Percentiles rank a stretch among this genome's conserved stretches.
phyloP scores from a whole-genome alignment of 2,329 filamentous ascomycete species.

The Madurella mycetomatis region DNA sequence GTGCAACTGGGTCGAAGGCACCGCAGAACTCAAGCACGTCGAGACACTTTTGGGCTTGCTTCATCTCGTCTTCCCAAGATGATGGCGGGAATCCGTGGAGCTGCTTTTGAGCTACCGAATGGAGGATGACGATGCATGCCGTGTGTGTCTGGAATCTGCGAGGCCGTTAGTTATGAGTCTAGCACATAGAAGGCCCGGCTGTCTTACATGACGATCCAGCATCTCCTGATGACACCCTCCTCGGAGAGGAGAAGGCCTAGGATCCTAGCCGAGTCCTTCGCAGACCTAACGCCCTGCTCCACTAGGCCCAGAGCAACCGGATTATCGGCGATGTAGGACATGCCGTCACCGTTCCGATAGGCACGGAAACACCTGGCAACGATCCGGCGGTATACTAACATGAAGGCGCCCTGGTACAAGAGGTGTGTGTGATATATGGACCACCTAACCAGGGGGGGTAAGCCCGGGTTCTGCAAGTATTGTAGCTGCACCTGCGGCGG shows the following conservation, averaged over 20 bases:
- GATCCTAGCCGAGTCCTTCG: constrained; percentile 26
- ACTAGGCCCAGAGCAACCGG: constrained; percentile 13
- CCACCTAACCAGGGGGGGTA: constrained; percentile 17
- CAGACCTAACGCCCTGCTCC: constrained; percentile 27
- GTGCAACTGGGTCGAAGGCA: constrained; percentile 16
- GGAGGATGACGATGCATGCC: constrained; percentile 29
- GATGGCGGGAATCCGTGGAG: constrained; percentile 24
- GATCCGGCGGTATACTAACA: constrained; percentile 32
- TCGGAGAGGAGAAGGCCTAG: constrained; percentile 24
- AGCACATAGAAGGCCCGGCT: too few relatives aligned
- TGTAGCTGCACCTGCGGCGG: constrained; percentile 25
- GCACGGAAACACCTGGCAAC: constrained; percentile 25
- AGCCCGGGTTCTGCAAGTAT: constrained; percentile 17
- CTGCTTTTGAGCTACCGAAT: constrained; percentile 30
- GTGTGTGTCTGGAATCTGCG: constrained; percentile 31
- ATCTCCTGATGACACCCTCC: constrained; percentile 23
- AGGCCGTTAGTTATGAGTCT: not conserved
- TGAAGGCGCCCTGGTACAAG: constrained; percentile 30
- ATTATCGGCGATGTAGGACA: not conserved
- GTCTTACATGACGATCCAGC: constrained; percentile 32
- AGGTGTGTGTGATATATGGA: constrained; percentile 31
- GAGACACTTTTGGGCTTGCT: constrained; percentile 27
- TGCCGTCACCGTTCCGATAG: not conserved
- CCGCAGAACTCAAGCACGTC: constrained; percentile 19
- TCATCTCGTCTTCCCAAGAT: constrained; percentile 28